phyloP scores from a whole-genome alignment of 1,139 yeast genomes.

The Blastobotrys capitulatus region DNA sequence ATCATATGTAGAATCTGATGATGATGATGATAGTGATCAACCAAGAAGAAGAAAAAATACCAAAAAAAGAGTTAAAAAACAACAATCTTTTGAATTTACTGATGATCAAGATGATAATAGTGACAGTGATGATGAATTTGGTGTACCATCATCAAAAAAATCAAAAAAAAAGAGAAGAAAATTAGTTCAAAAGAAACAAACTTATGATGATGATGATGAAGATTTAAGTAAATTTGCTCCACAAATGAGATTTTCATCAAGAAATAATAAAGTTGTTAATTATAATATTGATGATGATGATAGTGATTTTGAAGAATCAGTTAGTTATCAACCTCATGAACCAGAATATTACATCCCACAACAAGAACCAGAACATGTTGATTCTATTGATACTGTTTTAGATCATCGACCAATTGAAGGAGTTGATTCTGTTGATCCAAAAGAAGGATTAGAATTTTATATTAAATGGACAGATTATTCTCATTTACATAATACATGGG shows the following conservation, averaged over 20 bases:
- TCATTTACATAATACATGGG: conserved; percentile 96
- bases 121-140: conserved; percentile 34
- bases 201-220: conserved; percentile 24
- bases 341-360: conserved; percentile 19
- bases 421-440: conserved; percentile 28
- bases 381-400: conserved; percentile 35
- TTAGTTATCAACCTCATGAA: conserved; percentile 21
- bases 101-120: conserved; percentile 23
- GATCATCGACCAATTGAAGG: conserved; percentile 31
- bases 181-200: conserved; percentile 22
- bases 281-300: conserved; percentile 71
- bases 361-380: conserved; percentile 25
- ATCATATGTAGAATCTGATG: conserved; percentile 24
- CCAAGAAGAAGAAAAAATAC: conserved; percentile 8
- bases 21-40: conserved; percentile 21
- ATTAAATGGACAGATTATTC: conserved; percentile 86
- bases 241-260: conserved; percentile 62
- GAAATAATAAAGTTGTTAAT: conserved; percentile 67
- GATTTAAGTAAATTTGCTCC: conserved; percentile 23
- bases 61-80: conserved; percentile 9
- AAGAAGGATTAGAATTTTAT: conserved; percentile 32
- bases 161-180: conserved; percentile 22
- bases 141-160: conserved; percentile 23
- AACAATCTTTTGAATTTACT: conserved; percentile 1
- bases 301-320: conserved; percentile 45